Conservation (phyloP, 805 yeast genomes). For the Hermanozyma aechmeae region DNA sequence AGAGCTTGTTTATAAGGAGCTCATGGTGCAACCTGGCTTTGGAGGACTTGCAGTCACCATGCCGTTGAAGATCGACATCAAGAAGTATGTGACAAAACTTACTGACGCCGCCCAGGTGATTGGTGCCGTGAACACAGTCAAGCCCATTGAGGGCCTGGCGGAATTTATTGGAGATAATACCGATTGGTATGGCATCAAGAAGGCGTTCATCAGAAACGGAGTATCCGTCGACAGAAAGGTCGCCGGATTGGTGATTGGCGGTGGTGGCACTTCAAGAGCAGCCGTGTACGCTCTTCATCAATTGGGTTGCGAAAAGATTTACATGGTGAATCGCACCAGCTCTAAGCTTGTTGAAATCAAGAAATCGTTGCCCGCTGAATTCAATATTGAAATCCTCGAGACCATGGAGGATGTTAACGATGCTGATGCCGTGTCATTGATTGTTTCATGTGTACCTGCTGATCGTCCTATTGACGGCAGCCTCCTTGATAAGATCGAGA, state of each 20-base stretch:
- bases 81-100: conserved; percentile 53
- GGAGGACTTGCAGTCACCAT: conserved; percentile 97
- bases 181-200: conserved; percentile 85
- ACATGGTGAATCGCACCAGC: conserved; percentile 71
- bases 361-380: conserved; percentile 49
- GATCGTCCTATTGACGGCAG: conserved; percentile 54
- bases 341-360: conserved; percentile 54
- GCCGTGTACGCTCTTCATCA: conserved; percentile 78
- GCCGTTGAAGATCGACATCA: conserved; percentile 80
- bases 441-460: conserved; percentile 80
- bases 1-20: conserved; percentile 39
- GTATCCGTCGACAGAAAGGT: conserved; percentile 26
- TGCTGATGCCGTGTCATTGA: conserved; percentile 43
- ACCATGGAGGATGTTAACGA: conserved; percentile 35
- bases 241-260: conserved; percentile 81
- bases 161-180: conserved; percentile 78
- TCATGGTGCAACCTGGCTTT: conserved; percentile 43
- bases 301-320: conserved; percentile 71
- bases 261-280: conserved; percentile 97
- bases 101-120: conserved; percentile 72
- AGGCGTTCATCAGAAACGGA: conserved; percentile 58
- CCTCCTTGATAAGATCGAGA: conserved; percentile 40
- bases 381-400: conserved; percentile 50
- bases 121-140: conserved; percentile 91
- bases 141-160: conserved; percentile 34